A percentile compares a stretch with the other conserved stretches of the same genome.
Evolutionary conservation across 73 alveolate species (phyloP).

Genomic region (Effrenium voratum): DNA sequence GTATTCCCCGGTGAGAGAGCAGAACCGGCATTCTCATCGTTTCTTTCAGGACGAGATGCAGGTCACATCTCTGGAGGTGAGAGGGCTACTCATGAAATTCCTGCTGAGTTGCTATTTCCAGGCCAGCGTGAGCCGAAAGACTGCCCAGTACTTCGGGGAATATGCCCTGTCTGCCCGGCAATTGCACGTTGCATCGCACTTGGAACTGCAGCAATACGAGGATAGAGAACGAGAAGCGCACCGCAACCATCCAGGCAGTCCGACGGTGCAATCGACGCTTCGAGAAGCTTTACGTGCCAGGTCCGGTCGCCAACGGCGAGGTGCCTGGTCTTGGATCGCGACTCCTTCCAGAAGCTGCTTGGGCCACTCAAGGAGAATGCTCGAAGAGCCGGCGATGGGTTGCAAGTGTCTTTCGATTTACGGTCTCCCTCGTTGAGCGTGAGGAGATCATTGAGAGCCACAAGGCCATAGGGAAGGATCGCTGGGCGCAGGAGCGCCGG

Average conservation of each 20-base stretch:
- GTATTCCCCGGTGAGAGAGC: not conserved
- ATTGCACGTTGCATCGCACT: not conserved
- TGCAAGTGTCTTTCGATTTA: not conserved
- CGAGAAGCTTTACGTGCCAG: not conserved
- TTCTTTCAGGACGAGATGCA: conserved; percentile 9
- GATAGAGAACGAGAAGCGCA: conserved; percentile 43
- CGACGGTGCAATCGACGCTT: not conserved
- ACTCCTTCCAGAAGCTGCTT: conserved; percentile 53
- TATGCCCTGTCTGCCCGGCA: conserved; percentile 25
- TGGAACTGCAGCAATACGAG: not conserved
- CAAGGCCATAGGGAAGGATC: conserved; percentile 29
- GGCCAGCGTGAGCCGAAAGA: conserved; percentile 66
- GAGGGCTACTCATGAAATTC: not conserved
- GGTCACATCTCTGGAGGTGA: conserved; percentile 27
- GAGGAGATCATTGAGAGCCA: conserved; percentile 82
- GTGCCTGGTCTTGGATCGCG: conserved; percentile 80
- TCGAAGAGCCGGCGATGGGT: not conserved
- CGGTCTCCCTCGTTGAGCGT: not conserved
- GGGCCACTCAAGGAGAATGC: conserved; percentile 53
- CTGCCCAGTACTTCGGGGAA: conserved; percentile 81
- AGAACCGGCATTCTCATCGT: not conserved
- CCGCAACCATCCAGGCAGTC: conserved; percentile 64
- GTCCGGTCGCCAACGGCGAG: conserved; percentile 64
- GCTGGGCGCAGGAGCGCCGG: no score
- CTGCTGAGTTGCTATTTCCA: not conserved